Base-by-base conservation (phyloP, 2,329 filamentous ascomycete genomes). In the Clonostachys rhizophaga region DNA sequence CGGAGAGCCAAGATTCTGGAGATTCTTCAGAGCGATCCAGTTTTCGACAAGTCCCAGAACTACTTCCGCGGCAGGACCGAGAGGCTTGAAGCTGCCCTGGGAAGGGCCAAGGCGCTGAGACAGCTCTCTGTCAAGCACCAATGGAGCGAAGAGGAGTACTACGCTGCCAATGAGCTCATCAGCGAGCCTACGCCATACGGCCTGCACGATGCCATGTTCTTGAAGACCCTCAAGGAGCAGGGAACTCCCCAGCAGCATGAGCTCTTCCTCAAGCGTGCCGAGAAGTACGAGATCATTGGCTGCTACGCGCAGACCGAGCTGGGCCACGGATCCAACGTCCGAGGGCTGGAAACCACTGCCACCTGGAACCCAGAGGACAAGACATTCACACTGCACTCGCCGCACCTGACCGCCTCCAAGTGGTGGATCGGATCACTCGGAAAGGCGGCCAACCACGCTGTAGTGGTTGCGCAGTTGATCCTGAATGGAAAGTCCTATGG, bases 401-500 rank as follows among this genome's bases (percentile, higher is more conserved):
- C 87, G 10, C 74, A 81, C 51, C 72, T 91, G 47, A 91, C 87
- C 2, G 79, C 87, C 1, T 86, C 84, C 34, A 92, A 92, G 61
- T 92, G 87, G 87, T 91, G 88, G 88, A 90, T 90, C 55, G 88
- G 88, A 2, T 87, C 86, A 11, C 74, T 91, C 5, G 88, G 87
- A 45, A 77, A 85, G 55, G 84, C 84, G 4, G 87, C 88, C 41
- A 91, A 89, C 61, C 77, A 89, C 58, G 87, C 87, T 2, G 81
- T 89, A 3, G 86, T 91, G 5, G 89, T 91, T 76, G 87, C 88
- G 1, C 87, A 91, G 65, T 73, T 91, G 30, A 78, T 84, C 46
- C 44, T 48, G 50, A 69, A 72, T 50, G 86, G 85, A 54, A 87
- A 86, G 66, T 69, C 74, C 16, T 83, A 83, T 53, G 87, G 88